Evolutionary conservation across 148 eudicot species (phyloP).

Genomic region (Salicornia ramosissima): DNA sequence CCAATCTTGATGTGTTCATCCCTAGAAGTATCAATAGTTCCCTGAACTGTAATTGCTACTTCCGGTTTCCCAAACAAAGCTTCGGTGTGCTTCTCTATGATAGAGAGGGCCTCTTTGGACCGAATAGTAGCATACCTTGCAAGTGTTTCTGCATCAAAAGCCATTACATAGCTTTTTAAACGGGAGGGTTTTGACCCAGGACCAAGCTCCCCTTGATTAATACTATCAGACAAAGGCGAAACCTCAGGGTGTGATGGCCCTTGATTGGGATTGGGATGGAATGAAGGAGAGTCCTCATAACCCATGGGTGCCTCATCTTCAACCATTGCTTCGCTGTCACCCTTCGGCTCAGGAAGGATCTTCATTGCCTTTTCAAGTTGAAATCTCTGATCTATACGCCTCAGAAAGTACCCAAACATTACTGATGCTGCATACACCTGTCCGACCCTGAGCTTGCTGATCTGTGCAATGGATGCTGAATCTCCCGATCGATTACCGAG

Average conservation of each 20-base stretch:
- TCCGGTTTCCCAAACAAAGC: slow-evolving; percentile 96
- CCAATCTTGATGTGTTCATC: slow-evolving; percentile 76
- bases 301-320: slow-evolving; percentile 23
- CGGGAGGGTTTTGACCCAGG: slow-evolving; percentile 59
- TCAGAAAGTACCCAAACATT: slow-evolving; percentile 96
- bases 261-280: slow-evolving; percentile 12
- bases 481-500: slow-evolving; percentile 71
- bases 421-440: slow-evolving; percentile 97
- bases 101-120: slow-evolving; percentile 73
- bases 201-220: slow-evolving; percentile 47
- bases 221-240: slow-evolving; percentile 47
- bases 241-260: slow-evolving; percentile 56
- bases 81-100: slow-evolving; percentile 90
- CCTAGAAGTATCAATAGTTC: slow-evolving; percentile 69
- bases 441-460: slow-evolving; percentile 86
- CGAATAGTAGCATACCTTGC: slow-evolving; percentile 70
- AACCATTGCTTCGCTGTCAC: slow-evolving; percentile 14
- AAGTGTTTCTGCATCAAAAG: slow-evolving; percentile 82
- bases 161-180: slow-evolving; percentile 77
- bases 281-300: slow-evolving; percentile 24
- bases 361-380: slow-evolving; percentile 89
- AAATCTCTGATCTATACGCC: slow-evolving; percentile 84
- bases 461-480: slow-evolving; percentile 56
- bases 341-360: slow-evolving; percentile 54
- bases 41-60: slow-evolving; percentile 62